Evolutionary conservation across 108 stramenopile genomes (phyloP).

Genomic region (Nitzschia sp.): DNA sequence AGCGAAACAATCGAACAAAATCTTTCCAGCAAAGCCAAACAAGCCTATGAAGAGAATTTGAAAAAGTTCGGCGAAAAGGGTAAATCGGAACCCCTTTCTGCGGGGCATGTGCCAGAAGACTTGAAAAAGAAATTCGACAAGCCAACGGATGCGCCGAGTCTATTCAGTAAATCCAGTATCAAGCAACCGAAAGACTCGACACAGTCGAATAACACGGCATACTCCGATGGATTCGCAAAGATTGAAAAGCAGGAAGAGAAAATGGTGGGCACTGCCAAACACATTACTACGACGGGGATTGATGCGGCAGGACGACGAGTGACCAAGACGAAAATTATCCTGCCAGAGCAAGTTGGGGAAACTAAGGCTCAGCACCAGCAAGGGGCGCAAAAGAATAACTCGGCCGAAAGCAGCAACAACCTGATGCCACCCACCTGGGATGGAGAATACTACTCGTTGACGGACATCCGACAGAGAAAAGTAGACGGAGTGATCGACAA

Average conservation of each 20-base stretch:
- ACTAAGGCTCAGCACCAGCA: conserved; percentile 17
- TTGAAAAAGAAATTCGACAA: conserved; percentile 22
- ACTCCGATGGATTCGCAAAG: conserved; percentile 12
- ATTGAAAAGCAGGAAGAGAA: conserved; percentile 23
- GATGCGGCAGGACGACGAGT: conserved; percentile 14
- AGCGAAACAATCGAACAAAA: not conserved
- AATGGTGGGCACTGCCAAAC: conserved; percentile 28
- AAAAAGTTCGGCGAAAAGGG: conserved; percentile 12
- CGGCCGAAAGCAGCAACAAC: not conserved
- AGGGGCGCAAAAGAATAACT: not conserved
- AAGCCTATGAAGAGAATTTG: conserved; percentile 15
- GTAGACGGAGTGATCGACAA: conserved; percentile 21
- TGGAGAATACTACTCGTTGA: conserved; percentile 15
- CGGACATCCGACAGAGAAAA: conserved; percentile 18
- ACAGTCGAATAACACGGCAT: not conserved
- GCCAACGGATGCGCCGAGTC: not conserved
- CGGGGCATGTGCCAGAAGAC: not conserved
- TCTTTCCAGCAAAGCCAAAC: conserved; percentile 6
- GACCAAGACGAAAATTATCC: conserved; percentile 27
- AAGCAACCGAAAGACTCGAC: conserved; percentile 9
- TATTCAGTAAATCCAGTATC: not conserved
- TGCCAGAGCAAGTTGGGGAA: conserved; percentile 22
- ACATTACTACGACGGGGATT: conserved; percentile 19
- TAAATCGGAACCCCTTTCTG: not conserved
- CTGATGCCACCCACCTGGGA: conserved; percentile 18